Percentiles rank a stretch among this genome's conserved stretches.
phyloP scores from a whole-genome alignment of 1,284 basidiomycete genomes.

The Papiliotrema laurentii region DNA sequence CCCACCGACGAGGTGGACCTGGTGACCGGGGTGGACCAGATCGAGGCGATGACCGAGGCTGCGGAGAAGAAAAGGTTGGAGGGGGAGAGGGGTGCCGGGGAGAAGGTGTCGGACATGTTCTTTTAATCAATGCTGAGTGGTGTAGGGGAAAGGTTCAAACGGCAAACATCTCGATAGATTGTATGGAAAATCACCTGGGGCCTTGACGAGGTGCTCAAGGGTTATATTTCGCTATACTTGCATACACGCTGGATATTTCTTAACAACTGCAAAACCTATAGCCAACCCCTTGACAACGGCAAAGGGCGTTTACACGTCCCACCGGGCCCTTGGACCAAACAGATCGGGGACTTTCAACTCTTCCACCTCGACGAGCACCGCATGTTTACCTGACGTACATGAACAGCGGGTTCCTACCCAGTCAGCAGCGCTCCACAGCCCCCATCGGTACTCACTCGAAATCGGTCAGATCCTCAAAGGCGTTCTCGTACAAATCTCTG shows the following conservation, averaged over 20 bases:
- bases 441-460: conserved; percentile 8
- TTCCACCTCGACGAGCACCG: too few relatives aligned
- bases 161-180: too few relatives aligned
- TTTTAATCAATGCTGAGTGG: background rate
- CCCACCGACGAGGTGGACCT: conserved; percentile 20
- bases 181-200: too few relatives aligned
- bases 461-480: conserved; percentile 20
- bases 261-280: too few relatives aligned
- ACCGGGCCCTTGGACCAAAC: too few relatives aligned
- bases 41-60: conserved; percentile 19
- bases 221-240: too few relatives aligned
- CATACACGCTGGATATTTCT: too few relatives aligned
- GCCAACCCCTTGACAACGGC: too few relatives aligned
- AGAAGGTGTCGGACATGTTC: background rate
- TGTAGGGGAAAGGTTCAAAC: too few relatives aligned
- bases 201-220: too few relatives aligned
- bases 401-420: conserved; percentile 10
- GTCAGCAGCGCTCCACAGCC: background rate
- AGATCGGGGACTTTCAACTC: too few relatives aligned
- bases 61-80: conserved; percentile 17
- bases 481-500: conserved; percentile 15
- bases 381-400: conserved; percentile 11
- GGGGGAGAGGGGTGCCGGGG: background rate
- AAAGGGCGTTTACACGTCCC: too few relatives aligned
- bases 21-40: conserved; percentile 18